Evolutionary conservation across 2,329 filamentous ascomycete species (phyloP).

Genomic region (Fusarium succisae): DNA sequence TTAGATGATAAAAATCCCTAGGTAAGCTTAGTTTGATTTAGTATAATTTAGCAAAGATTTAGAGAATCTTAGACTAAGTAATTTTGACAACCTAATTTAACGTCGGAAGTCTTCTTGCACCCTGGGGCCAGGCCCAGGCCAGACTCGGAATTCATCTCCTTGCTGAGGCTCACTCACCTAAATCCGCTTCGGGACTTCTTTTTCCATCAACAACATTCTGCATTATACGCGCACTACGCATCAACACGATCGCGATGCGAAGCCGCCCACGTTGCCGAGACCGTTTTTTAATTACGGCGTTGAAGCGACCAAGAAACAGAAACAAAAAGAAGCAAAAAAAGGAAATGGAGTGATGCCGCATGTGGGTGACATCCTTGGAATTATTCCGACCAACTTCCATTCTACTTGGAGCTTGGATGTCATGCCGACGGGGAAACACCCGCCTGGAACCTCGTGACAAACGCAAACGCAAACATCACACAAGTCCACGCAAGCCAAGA

Average conservation of each 20-base stretch:
- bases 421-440: constrained; percentile 2
- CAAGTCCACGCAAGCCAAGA: constrained; percentile 15
- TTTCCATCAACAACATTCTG: constrained; percentile 36
- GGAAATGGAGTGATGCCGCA: neutral
- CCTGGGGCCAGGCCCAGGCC: neutral
- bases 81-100: too few relatives aligned
- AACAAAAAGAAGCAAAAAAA: constrained; percentile 3
- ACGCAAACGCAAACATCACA: neutral
- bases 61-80: too few relatives aligned
- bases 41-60: too few relatives aligned
- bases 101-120: too few relatives aligned
- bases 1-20: too few relatives aligned
- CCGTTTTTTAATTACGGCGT: constrained; percentile 9
- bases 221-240: constrained; percentile 18
- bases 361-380: neutral
- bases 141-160: neutral
- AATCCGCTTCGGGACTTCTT: constrained; percentile 10
- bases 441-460: constrained; percentile 2
- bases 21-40: too few relatives aligned
- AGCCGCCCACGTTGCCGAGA: constrained; percentile 16
- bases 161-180: constrained; percentile 3
- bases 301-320: neutral
- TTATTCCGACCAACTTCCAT: constrained; percentile 8
- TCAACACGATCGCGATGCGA: neutral
- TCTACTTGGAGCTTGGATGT: neutral